Evolutionary conservation across 768 basidiomycete species (phyloP).

Genomic region (Pleurotus tuoliensis): DNA sequence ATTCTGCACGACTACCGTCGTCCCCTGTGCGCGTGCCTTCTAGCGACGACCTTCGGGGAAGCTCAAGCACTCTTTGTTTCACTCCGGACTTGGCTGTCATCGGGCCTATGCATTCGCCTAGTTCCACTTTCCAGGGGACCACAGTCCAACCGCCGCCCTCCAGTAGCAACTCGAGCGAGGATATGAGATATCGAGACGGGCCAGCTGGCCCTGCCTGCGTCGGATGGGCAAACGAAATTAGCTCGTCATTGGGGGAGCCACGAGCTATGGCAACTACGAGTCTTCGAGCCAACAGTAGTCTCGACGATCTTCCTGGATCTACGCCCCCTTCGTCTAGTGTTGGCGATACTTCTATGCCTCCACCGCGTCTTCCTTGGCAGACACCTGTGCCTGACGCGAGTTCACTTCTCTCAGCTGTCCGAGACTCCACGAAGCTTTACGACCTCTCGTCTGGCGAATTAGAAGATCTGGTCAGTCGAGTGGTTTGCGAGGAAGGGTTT

Average conservation of each 20-base stretch:
- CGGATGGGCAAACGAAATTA: too few relatives aligned
- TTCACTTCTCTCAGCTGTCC: not conserved
- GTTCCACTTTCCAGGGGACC: too few relatives aligned
- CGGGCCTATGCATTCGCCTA: too few relatives aligned
- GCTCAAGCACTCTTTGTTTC: too few relatives aligned
- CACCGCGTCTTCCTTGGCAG: not conserved
- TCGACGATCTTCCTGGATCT: not conserved
- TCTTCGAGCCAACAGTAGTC: not conserved
- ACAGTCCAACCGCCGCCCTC: too few relatives aligned
- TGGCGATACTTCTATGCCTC: constrained; percentile 1
- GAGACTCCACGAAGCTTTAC: not conserved
- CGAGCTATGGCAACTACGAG: not conserved
- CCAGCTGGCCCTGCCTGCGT: too few relatives aligned
- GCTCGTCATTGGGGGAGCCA: not conserved
- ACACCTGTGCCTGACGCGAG: not conserved
- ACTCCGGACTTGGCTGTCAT: too few relatives aligned
- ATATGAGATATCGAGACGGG: too few relatives aligned
- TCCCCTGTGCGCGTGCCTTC: too few relatives aligned
- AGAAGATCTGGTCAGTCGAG: constrained; percentile 2
- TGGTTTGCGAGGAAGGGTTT: constrained; percentile 5
- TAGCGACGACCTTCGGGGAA: too few relatives aligned
- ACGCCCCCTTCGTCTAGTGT: not conserved
- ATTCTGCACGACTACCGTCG: too few relatives aligned
- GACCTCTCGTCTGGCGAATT: constrained; percentile 3
- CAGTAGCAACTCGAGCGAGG: too few relatives aligned